Conservation (phyloP, 2,329 filamentous ascomycete genomes). For the Fusarium domesticum region DNA sequence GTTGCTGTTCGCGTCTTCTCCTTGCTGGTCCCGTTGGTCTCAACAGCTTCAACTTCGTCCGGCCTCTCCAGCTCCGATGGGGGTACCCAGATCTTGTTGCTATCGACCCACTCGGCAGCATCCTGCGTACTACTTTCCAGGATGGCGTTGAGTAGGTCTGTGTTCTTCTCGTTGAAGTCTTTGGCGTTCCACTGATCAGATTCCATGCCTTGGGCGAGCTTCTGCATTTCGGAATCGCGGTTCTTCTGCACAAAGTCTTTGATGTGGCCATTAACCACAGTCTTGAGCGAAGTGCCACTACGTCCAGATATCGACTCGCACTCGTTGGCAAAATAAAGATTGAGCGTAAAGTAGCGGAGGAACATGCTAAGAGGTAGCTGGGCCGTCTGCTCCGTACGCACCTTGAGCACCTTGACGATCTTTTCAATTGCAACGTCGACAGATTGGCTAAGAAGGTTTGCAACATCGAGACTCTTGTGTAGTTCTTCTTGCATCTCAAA, state of each 20-base stretch:
- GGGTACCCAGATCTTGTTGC: slow-evolving; percentile 57
- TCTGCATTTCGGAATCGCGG: slow-evolving; percentile 69
- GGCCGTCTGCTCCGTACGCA: slow-evolving; percentile 70
- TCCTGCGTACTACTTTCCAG: slow-evolving; percentile 70
- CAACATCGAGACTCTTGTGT: slow-evolving; percentile 72
- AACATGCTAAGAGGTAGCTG: slow-evolving; percentile 67
- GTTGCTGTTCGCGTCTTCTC: slow-evolving; percentile 67
- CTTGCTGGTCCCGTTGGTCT: slow-evolving; percentile 52
- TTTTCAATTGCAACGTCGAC: slow-evolving; percentile 79
- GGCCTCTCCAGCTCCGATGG: slow-evolving; percentile 39
- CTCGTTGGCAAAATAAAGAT: slow-evolving; percentile 79
- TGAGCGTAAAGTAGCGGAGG: slow-evolving; percentile 77
- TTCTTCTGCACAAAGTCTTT: slow-evolving; percentile 72
- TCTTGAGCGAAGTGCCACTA: slow-evolving; percentile 72
- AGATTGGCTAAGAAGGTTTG: slow-evolving; percentile 73
- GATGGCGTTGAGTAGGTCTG: slow-evolving; percentile 59
- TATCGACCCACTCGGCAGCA: slow-evolving; percentile 62
- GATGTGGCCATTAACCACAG: slow-evolving; percentile 77
- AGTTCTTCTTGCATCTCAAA: slow-evolving; percentile 68
- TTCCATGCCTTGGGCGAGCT: slow-evolving; percentile 73
- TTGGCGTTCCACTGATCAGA: slow-evolving; percentile 76
- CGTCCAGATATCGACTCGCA: slow-evolving; percentile 81
- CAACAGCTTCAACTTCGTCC: slow-evolving; percentile 34
- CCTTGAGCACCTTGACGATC: slow-evolving; percentile 71
- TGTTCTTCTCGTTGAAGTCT: slow-evolving; percentile 66